Percentiles rank a stretch among this genome's conserved stretches.
These are phyloP conservation scores for Trichophyton verrucosum DNA, from an alignment of 2,329 filamentous ascomycete genomes.

Conservation along the genomic window DNA sequence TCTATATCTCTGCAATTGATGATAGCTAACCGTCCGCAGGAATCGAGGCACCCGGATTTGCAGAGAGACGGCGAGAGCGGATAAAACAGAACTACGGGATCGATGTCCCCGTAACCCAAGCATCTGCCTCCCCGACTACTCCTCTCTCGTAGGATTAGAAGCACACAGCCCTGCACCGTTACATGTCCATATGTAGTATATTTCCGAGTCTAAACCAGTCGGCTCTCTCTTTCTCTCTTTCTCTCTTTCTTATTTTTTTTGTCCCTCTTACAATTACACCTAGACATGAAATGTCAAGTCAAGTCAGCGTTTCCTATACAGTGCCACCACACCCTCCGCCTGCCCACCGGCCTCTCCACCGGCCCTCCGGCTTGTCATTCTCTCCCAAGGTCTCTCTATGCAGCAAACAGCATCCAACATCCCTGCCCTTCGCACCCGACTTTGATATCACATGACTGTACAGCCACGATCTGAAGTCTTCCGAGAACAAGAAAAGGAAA, in stretches of 20 bases:
- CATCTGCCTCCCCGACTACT: conserved; percentile 23
- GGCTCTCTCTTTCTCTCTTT: conserved; percentile 2
- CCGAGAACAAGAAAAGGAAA: no score
- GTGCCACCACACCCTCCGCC: background rate
- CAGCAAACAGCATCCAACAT: no score
- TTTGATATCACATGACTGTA: background rate
- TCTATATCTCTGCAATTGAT: conserved; percentile 9
- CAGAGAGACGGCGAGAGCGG: conserved; percentile 67
- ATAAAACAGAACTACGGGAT: conserved; percentile 81
- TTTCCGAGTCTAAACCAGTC: background rate
- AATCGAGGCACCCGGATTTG: conserved; percentile 68
- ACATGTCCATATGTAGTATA: conserved; percentile 12
- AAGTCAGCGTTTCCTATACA: background rate
- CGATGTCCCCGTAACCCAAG: conserved; percentile 56
- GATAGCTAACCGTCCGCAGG: conserved; percentile 38
- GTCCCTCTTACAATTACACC: background rate
- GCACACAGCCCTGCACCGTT: background rate
- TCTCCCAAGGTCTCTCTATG: no score
- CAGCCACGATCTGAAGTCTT: background rate
- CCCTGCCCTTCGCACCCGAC: no score
- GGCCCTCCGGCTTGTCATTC: background rate
- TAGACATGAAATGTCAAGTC: background rate
- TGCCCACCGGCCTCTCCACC: background rate
- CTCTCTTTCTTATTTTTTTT: background rate
- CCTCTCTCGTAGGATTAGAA: background rate